phyloP scores from a whole-genome alignment of 2,329 filamentous ascomycete species.

The Ascochyta clinopodiicola region DNA sequence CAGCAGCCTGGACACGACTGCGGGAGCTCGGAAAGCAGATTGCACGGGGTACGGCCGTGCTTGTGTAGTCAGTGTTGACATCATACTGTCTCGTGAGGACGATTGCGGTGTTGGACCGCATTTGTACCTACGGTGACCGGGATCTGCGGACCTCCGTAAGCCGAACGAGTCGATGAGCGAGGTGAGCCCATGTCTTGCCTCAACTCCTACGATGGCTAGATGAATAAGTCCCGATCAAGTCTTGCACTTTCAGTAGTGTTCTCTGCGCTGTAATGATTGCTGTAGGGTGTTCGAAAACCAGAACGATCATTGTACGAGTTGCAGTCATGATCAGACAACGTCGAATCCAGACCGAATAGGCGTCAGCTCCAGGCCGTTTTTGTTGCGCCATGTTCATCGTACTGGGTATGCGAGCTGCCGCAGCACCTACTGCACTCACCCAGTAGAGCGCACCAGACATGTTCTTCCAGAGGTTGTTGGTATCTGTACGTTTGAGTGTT shows the following conservation, averaged over 20 bases:
- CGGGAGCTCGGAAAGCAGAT: background rate
- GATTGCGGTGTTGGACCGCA: background rate
- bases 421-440: slow-evolving; percentile 40
- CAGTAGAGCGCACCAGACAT: slow-evolving; percentile 47
- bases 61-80: background rate
- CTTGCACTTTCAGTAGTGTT: slow-evolving; percentile 37
- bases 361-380: slow-evolving; percentile 13
- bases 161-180: slow-evolving; percentile 11
- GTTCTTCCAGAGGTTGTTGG: slow-evolving; percentile 37
- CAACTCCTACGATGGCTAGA: slow-evolving; percentile 2
- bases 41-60: background rate
- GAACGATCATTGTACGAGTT: slow-evolving; percentile 31
- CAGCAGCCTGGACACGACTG: background rate
- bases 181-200: background rate
- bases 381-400: slow-evolving; percentile 19
- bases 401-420: slow-evolving; percentile 32
- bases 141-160: slow-evolving; percentile 12
- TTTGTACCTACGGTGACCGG: slow-evolving; percentile 2
- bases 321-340: slow-evolving; percentile 40
- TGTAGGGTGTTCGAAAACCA: slow-evolving; percentile 38
- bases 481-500: slow-evolving; percentile 31
- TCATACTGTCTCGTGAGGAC: background rate
- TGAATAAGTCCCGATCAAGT: slow-evolving; percentile 24
- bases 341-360: slow-evolving; percentile 32
- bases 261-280: slow-evolving; percentile 34